A percentile compares a stretch with the other conserved stretches of the same genome.
Evolutionary conservation across 148 eudicot species (phyloP).

Genomic region (Rhododendron ferrugineum): DNA sequence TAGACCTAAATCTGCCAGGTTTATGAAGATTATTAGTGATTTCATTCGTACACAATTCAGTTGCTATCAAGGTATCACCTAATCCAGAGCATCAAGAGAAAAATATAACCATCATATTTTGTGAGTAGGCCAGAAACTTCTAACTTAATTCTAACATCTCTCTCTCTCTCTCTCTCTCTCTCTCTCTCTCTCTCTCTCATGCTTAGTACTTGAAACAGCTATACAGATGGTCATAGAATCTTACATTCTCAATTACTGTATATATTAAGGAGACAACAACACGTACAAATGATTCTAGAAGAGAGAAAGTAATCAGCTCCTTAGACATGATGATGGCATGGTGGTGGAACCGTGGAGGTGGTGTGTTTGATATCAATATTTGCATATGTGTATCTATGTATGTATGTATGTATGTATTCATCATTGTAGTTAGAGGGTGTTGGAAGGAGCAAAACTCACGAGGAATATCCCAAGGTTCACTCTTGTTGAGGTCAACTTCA

Average conservation of each 20-base stretch:
- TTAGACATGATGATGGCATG: not conserved
- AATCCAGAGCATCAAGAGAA: not conserved
- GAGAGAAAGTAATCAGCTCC: not conserved
- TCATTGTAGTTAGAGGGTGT: not conserved
- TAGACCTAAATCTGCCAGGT: not conserved
- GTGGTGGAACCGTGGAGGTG: not conserved
- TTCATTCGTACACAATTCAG: not conserved
- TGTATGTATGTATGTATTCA: not conserved
- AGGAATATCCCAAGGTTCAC: slow-evolving; percentile 96
- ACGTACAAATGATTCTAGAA: not conserved
- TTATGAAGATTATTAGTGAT: not conserved
- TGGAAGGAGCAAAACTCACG: slow-evolving; percentile 23
- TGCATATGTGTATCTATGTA: not conserved
- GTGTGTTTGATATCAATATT: not conserved
- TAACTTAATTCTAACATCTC: not conserved
- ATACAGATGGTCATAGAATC: not conserved
- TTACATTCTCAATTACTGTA: not conserved
- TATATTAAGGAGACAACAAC: not conserved
- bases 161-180: not conserved
- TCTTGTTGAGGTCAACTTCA: slow-evolving; percentile 87
- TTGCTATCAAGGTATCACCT: not conserved
- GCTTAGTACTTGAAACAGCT: not conserved
- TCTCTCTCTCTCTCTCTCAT: not conserved
- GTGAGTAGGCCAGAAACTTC: not conserved
- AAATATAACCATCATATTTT: not conserved